Evolutionary conservation across 176 grass and related monocot species (phyloP).

Genomic region (Sorghum bicolor): DNA sequence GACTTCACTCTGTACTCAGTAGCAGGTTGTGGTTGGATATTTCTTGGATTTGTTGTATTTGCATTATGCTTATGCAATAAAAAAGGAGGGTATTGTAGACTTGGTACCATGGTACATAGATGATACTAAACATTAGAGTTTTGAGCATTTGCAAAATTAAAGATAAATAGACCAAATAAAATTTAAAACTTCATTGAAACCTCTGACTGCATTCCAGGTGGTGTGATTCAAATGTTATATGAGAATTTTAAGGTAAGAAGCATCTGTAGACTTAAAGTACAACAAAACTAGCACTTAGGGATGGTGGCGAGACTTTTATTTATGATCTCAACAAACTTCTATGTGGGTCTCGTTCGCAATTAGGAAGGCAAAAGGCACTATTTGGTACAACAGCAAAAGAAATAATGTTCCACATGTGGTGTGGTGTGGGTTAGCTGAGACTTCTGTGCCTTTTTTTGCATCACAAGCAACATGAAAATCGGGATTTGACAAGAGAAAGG

Average conservation of each 20-base stretch:
- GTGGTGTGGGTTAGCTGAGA: neutral
- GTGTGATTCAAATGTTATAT: conserved; percentile 9
- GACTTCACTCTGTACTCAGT: neutral
- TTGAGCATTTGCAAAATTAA: neutral
- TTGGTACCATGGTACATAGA: neutral
- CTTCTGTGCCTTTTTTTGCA: neutral
- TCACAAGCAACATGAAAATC: conserved; percentile 22
- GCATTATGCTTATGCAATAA: neutral
- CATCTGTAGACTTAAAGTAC: neutral
- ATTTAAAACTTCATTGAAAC: neutral
- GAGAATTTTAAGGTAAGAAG: neutral
- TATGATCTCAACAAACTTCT: conserved; percentile 20
- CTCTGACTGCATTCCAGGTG: neutral
- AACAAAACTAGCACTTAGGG: neutral
- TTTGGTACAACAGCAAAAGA: conserved; percentile 33
- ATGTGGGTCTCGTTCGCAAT: neutral
- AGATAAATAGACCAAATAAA: neutral
- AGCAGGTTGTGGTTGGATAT: neutral
- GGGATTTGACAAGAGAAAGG: neutral
- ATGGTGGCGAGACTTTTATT: neutral
- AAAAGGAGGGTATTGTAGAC: neutral
- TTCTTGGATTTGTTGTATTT: neutral
- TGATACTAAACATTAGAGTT: neutral
- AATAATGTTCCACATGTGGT: neutral
- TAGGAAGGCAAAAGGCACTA: neutral